Percentiles rank a stretch among this genome's conserved stretches.
Evolutionary conservation across 768 basidiomycete genomes (phyloP).

Genomic region (Rhodotorula paludigena): DNA sequence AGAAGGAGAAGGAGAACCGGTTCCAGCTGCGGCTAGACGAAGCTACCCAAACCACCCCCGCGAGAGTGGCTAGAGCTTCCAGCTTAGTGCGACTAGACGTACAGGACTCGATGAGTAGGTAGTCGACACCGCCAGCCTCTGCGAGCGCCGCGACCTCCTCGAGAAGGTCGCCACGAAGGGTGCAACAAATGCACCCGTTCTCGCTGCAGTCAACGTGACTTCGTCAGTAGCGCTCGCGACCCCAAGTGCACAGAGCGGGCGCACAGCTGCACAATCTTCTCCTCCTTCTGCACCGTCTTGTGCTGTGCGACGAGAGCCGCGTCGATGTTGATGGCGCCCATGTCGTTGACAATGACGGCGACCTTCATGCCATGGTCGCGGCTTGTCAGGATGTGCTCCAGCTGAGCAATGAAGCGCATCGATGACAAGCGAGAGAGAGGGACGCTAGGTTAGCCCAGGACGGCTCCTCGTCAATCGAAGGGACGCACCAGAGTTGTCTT

Average conservation of each 20-base stretch:
- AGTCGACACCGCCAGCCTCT: slow-evolving; percentile 43
- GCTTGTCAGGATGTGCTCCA: slow-evolving; percentile 43
- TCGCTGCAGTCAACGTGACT: too few relatives aligned
- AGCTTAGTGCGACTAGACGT: background rate
- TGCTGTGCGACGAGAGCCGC: slow-evolving; percentile 44
- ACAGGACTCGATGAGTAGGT: slow-evolving; percentile 46
- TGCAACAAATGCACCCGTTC: slow-evolving; percentile 48
- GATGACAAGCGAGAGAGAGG: background rate
- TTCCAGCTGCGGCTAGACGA: too few relatives aligned
- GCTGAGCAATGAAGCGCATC: slow-evolving; percentile 4
- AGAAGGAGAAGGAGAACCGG: too few relatives aligned
- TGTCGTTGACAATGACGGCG: slow-evolving; percentile 47
- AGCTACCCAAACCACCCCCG: too few relatives aligned
- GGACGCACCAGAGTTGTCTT: slow-evolving; percentile 46
- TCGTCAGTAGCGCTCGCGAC: too few relatives aligned
- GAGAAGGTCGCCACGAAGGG: slow-evolving; percentile 46
- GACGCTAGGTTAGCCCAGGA: background rate
- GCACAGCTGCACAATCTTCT: slow-evolving; percentile 46
- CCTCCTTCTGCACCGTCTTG: slow-evolving; percentile 44
- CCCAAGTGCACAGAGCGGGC: too few relatives aligned
- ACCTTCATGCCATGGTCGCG: slow-evolving; percentile 41
- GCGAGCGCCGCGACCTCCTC: slow-evolving; percentile 46
- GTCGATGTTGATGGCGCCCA: slow-evolving; percentile 46
- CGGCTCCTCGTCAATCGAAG: background rate
- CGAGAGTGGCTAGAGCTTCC: too few relatives aligned